A percentile compares a stretch with the other conserved stretches of the same genome.
Conservation (phyloP, 805 yeast species). For the Osmozyma mogii region DNA sequence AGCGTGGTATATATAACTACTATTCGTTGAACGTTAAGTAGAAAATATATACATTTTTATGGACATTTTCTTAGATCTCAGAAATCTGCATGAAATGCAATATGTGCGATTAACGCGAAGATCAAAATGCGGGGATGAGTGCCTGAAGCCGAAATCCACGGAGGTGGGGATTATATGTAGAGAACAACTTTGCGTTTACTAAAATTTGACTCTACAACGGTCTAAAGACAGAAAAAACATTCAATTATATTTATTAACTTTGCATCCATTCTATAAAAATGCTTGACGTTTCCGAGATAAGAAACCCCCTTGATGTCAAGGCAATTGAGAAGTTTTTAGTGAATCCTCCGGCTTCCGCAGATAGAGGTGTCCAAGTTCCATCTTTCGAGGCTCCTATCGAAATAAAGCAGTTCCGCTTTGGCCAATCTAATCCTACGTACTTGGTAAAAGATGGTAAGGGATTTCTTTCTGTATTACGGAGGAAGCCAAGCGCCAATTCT, state of each 20-base stretch:
- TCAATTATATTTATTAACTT: too few relatives aligned
- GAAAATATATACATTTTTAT: too few relatives aligned
- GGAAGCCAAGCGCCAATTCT: conserved; percentile 47
- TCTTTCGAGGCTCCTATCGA: conserved; percentile 12
- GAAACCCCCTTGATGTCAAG: conserved; percentile 24
- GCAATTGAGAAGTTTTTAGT: conserved; percentile 17
- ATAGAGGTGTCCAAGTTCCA: conserved; percentile 17
- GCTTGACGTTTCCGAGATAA: conserved; percentile 23
- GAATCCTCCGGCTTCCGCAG: conserved; percentile 9
- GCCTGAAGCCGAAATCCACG: too few relatives aligned
- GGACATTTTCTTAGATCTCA: too few relatives aligned
- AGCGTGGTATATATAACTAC: conserved; percentile 50
- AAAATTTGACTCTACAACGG: too few relatives aligned
- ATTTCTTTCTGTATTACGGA: conserved; percentile 37
- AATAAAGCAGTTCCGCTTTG: conserved; percentile 49
- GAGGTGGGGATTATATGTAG: too few relatives aligned
- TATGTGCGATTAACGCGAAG: too few relatives aligned
- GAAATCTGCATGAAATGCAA: too few relatives aligned
- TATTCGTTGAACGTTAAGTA: conserved; percentile 44
- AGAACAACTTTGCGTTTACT: too few relatives aligned
- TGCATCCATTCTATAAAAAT: conserved; percentile 3
- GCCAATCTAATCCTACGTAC: conserved; percentile 61
- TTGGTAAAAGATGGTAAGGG: conserved; percentile 34
- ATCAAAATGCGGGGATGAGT: too few relatives aligned
- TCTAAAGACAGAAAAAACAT: too few relatives aligned